Evolutionary conservation across 2,329 filamentous ascomycete genomes (phyloP), one percentile per base, ranked within the genome.

Genomic region (Pestalotiopsis sp.): DNA sequence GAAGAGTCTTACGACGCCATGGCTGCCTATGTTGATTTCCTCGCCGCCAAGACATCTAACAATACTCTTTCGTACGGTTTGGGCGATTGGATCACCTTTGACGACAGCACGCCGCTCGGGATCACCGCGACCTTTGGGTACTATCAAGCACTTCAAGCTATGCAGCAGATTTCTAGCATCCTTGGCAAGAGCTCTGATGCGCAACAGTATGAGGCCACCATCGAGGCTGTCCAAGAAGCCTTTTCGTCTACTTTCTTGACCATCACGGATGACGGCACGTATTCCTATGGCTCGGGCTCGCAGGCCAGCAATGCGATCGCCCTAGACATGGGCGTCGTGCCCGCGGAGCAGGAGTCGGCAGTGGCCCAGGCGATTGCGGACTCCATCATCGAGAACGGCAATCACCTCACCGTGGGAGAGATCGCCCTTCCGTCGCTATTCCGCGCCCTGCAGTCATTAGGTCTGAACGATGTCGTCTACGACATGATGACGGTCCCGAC

Each of bases 51-150:
- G 27, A 59, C 57, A 14, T 7, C 57, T 4, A 59, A 59, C 12
- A 59, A 31, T 17, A 27, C 57, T 2, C 45, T 52, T n/a, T 2
- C 45, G 5, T 52, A 52, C 20, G 57, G 57, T 4, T 3, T 59
- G 57, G 20, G 57, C 12, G 57, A 59, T 59, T 59, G 57, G 57
- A 59, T 59, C 57, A 59, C 57, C 4, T 59, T 59, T 36, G 57
- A 36, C 20, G 27, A 59, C 7, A 25, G 57, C 57, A 59, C 57
- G 25, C 57, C 57, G 20, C 5, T 27, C 7, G 27, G 27, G 4
- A 27, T 27, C 27, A 59, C 57, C 12, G 57, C 57, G 1, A 59
- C 57, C 17, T 59, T 59, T 59, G 57, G 57, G 13, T 59, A 59
- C 7, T 25, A 59, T 14, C 57, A 59, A 27, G 57, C 57, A 27